phyloP scores from a whole-genome alignment of 1,139 yeast species.

The Eremothecium cymbalariae region DNA sequence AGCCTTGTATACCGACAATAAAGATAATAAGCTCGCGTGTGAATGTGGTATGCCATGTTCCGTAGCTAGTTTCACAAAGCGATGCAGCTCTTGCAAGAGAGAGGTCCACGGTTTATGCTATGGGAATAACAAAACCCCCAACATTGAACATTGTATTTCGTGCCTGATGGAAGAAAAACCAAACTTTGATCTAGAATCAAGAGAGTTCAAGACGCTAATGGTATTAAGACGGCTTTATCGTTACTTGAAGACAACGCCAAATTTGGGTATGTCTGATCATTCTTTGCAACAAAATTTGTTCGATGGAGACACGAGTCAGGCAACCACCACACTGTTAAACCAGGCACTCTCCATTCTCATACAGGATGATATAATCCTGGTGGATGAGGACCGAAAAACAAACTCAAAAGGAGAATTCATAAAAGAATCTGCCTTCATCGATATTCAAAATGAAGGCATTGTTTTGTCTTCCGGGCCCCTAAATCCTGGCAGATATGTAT shows the following conservation, averaged over 20 bases:
- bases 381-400: slow-evolving; percentile 14
- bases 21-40: slow-evolving; percentile 16
- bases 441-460: slow-evolving; percentile 20
- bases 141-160: slow-evolving; percentile 21
- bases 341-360: slow-evolving; percentile 22
- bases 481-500: slow-evolving; percentile 10
- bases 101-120: slow-evolving; percentile 31
- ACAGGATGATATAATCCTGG: slow-evolving; percentile 16
- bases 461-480: slow-evolving; percentile 13
- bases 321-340: slow-evolving; percentile 14
- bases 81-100: slow-evolving; percentile 27
- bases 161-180: slow-evolving; percentile 23
- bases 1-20: slow-evolving; percentile 7
- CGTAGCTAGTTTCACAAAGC: slow-evolving; percentile 10
- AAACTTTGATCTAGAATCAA: slow-evolving; percentile 14
- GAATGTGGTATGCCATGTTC: slow-evolving; percentile 28
- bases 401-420: slow-evolving; percentile 10
- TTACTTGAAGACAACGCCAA: slow-evolving; percentile 16
- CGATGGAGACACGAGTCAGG: slow-evolving; percentile 11
- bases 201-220: slow-evolving; percentile 23
- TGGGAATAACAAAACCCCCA: slow-evolving; percentile 16
- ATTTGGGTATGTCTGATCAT: slow-evolving; percentile 19
- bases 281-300: slow-evolving; percentile 15
- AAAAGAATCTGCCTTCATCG: slow-evolving; percentile 13
- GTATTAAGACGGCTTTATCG: slow-evolving; percentile 28